Base-by-base conservation (phyloP, 2,329 filamentous ascomycete genomes). In the Fusarium clavum region DNA sequence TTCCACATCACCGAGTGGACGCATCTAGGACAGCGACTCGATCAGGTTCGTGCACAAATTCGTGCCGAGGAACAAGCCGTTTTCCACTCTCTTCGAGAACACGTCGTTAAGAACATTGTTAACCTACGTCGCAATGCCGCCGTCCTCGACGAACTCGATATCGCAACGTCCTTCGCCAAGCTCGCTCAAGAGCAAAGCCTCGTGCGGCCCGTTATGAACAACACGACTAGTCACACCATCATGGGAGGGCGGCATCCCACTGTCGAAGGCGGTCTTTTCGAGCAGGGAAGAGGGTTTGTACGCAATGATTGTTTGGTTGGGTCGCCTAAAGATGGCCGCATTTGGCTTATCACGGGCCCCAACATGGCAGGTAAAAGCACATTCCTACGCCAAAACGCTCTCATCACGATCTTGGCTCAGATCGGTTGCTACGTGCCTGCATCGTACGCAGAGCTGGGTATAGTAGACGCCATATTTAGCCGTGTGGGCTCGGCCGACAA, bases 301-400 rank as follows among this genome's bases (percentile, higher is more conserved):
- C 87, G 89, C 52, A 98, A 98, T 74, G 93, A 98, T 81, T 97
- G 94, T 79, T 84, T 92, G 40, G 86, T 98, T 5, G 92, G 92
- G n/a, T 89, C 81, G 79, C 87, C 69, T 78, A 90, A 40, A 86
- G 81, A 92, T 83, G 85, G 89, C 83, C 74, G 85, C 83, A 57
- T 93, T 81, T 83, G 91, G 90, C 75, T 88, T 79, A 83, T 95
- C 87, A 87, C 92, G 73, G 83, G 96, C 0, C 96, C 96, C n/a
- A 99, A 99, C 81, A 99, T 99, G 96, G 96, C 92, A 2, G 96
- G 96, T 49, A 99, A 99, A 82, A 95, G 92, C 78, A 99, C 96
- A 0, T 99, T 97, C 77, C 85, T 99, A 8, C 92, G 96, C 1
- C 97, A 99, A 76, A 98, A 97, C 79, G 96, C 96, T 4, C 86